Conservation (phyloP, 1,284 basidiomycete genomes). For the Neotropicomus parvogracilis region DNA sequence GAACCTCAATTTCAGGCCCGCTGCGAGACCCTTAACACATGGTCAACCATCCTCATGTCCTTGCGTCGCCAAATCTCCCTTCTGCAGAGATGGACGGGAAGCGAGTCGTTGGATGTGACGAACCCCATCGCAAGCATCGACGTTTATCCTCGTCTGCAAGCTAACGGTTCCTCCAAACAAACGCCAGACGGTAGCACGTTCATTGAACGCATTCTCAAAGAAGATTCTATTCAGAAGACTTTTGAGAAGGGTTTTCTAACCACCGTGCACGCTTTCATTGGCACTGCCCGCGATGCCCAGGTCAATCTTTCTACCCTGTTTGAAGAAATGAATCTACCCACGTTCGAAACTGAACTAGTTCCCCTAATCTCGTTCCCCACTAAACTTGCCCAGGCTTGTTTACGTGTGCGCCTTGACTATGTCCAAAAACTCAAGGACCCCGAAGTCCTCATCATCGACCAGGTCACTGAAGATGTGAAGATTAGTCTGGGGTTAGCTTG, state of each 20-base stretch:
- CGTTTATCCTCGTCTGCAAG: constrained; percentile 26
- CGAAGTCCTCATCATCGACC: constrained; percentile 88
- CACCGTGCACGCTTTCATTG: constrained; percentile 83
- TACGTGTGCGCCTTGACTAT: constrained; percentile 88
- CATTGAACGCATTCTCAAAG: constrained; percentile 92
- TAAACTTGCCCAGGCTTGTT: constrained; percentile 86
- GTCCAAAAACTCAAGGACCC: constrained; percentile 89
- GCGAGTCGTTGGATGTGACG: constrained; percentile 84
- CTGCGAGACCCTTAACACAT: constrained; percentile 84
- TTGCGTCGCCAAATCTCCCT: constrained; percentile 75
- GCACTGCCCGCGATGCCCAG: constrained; percentile 85
- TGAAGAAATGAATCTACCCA: constrained; percentile 84
- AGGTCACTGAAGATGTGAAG: constrained; percentile 92
- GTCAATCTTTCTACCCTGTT: constrained; percentile 76
- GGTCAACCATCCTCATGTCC: constrained; percentile 80
- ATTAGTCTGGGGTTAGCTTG: constrained; percentile 91
- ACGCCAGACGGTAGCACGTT: constrained; percentile 70
- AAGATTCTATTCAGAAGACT: constrained; percentile 90
- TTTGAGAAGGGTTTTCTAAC: constrained; percentile 93
- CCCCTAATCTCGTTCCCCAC: constrained; percentile 95
- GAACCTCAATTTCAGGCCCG: constrained; percentile 70
- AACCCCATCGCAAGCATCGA: constrained; percentile 68
- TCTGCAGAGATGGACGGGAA: constrained; percentile 88
- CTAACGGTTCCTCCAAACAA: constrained; percentile 37
- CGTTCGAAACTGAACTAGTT: constrained; percentile 90